Base-by-base conservation (phyloP, 345 rosid genomes). In the Acer negundo region DNA sequence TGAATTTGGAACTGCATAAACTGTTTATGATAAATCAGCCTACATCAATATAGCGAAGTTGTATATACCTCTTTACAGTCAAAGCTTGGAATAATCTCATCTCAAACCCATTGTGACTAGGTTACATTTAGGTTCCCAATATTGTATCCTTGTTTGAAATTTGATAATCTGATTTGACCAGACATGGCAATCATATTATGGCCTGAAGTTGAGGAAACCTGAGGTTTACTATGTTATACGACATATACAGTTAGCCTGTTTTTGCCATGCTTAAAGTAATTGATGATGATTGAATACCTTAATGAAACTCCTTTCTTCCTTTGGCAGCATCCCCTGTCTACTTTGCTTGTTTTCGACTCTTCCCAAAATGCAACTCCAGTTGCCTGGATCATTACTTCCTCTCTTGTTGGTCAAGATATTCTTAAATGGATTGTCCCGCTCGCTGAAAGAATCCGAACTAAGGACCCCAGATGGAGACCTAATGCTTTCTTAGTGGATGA, bases 321-420 rank as follows among this genome's bases (percentile, higher is more conserved):
- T 75, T 80, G 78, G 64, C 89, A 88, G 89, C 79, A 85, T 84
- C 88, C 88, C 38, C 72, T 88, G 26, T 84, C 84, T 76, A 83
- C 84, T 77, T 79, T 86, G 61, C 86, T 88, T 13, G 88, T 83
- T 59, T 88, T 88, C 76, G 86, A 86, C 77, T 75, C 82, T 3
- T 81, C 84, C 73, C 89, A 70, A 53, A 83, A 85, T 80, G 91
- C 91, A 74, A 83, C 86, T 78, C 87, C 91, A 15, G 82, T 88
- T 85, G 88, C 89, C 63, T 88, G 91, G 91, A 75, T 88, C 74
- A 81, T 88, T 81, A 38, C 83, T 70, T 84, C 88, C 20, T 75
- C 86, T 16, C 79, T 73, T 79, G 68, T 73, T 20, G 72, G 85
- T 66, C 89, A 80, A 74, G 76, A 70, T 66, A 67, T 80, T 72